phyloP scores from a whole-genome alignment of 306 rosid genomes.

The Trichosanthes cucumerina region DNA sequence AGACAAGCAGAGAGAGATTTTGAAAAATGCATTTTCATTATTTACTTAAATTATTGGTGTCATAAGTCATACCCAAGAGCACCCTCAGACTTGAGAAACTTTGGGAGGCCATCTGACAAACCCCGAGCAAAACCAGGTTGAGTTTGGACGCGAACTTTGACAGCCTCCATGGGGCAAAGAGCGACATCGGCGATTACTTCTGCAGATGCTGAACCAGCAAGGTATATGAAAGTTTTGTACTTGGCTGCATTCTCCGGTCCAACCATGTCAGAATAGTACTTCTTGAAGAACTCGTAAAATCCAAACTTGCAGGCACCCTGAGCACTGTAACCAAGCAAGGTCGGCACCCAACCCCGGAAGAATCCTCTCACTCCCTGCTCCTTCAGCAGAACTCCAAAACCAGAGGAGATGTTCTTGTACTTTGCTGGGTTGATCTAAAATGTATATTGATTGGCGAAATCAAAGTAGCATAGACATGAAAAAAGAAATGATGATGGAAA shows the following conservation, averaged over 20 bases:
- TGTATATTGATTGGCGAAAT: background rate
- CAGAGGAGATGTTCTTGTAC: slow-evolving; percentile 57
- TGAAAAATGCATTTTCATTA: background rate
- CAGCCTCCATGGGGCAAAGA: slow-evolving; percentile 85
- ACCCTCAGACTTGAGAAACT: slow-evolving; percentile 61
- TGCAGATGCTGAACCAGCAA: slow-evolving; percentile 80
- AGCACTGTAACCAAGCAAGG: slow-evolving; percentile 67
- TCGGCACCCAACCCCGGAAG: slow-evolving; percentile 77
- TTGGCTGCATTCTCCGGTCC: slow-evolving; percentile 64
- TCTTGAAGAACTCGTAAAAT: slow-evolving; percentile 77
- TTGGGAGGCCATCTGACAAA: slow-evolving; percentile 62
- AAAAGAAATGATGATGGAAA: too few species aligned
- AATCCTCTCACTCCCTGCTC: slow-evolving; percentile 71
- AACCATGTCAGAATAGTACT: slow-evolving; percentile 66
- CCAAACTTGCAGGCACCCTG: slow-evolving; percentile 86
- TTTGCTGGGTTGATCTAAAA: slow-evolving; percentile 58
- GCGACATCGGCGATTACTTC: slow-evolving; percentile 70
- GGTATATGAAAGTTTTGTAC: slow-evolving; percentile 66
- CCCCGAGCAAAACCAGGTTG: slow-evolving; percentile 85
- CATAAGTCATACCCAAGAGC: slow-evolving; percentile 29
- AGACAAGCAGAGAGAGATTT: background rate
- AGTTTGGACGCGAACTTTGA: slow-evolving; percentile 85
- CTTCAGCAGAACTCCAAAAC: slow-evolving; percentile 54
- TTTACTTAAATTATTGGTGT: background rate
- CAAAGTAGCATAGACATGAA: too few species aligned